A percentile compares a stretch with the other conserved stretches of the same genome.
These are phyloP conservation scores for Pestalotiopsis sp. DNA, from an alignment of 2,329 filamentous ascomycete genomes.

Conservation along the genomic window DNA sequence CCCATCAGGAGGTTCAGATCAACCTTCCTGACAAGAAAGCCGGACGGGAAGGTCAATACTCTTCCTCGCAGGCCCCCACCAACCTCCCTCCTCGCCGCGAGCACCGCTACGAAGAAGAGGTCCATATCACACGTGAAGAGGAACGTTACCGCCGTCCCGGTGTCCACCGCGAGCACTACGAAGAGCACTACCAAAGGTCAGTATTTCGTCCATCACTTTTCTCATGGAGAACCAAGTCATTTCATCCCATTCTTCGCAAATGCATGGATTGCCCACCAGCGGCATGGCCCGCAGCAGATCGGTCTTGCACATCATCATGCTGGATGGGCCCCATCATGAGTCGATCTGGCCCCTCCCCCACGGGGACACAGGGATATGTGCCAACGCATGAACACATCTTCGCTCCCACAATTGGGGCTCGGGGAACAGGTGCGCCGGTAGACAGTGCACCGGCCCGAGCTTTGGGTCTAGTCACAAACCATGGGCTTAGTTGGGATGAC, in stretches of 20 bases:
- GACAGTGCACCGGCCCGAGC: not conserved
- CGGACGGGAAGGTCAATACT: constrained; percentile 97
- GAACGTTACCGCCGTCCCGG: constrained; percentile 75
- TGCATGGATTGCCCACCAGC: not conserved
- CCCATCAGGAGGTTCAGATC: constrained; percentile 89
- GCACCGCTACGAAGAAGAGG: constrained; percentile 78
- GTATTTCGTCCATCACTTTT: constrained; percentile 29
- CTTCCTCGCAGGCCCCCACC: constrained; percentile 60
- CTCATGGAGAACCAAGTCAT: not conserved
- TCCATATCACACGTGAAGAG: constrained; percentile 78
- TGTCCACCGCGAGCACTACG: constrained; percentile 54
- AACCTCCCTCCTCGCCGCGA: constrained; percentile 66
- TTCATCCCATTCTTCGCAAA: not conserved
- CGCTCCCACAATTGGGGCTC: not conserved
- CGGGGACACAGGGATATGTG: not conserved
- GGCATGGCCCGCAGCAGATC: not conserved
- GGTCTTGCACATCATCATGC: not conserved
- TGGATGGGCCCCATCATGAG: not conserved
- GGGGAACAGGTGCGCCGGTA: not conserved
- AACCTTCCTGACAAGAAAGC: constrained; percentile 72
- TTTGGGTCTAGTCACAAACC: not conserved
- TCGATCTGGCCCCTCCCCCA: not conserved
- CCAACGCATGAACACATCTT: not conserved
- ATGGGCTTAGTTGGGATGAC: not conserved
- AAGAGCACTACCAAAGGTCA: constrained; percentile 54